Conservation (phyloP, 331 rosid species). For the Arachis monticola region DNA sequence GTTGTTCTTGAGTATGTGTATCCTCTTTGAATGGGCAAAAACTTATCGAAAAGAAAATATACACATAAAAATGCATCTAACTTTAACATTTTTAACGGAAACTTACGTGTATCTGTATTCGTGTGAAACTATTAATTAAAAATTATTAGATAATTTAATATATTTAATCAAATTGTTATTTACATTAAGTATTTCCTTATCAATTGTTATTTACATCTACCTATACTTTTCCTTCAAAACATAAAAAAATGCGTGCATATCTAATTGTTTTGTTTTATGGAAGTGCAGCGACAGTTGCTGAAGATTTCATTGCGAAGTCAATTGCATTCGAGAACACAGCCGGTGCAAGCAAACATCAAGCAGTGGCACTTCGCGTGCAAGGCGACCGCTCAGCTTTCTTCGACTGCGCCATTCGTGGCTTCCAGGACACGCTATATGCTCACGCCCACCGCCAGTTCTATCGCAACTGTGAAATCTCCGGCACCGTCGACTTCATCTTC, state of each 20-base stretch:
- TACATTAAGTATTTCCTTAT: no score
- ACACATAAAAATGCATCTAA: no score
- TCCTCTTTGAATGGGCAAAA: no score
- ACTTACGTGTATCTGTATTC: no score
- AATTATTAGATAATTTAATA: no score
- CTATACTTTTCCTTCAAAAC: no score
- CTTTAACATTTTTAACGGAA: no score
- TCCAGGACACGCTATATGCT: slow-evolving; percentile 58
- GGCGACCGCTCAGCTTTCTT: slow-evolving; percentile 47
- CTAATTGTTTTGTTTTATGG: not conserved
- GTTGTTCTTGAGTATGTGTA: no score
- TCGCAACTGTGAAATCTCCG: slow-evolving; percentile 63
- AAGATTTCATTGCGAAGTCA: slow-evolving; percentile 45
- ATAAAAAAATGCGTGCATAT: not conserved
- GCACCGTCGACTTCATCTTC: slow-evolving; percentile 65
- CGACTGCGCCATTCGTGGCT: slow-evolving; percentile 52
- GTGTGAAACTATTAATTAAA: no score
- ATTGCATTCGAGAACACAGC: slow-evolving; percentile 58
- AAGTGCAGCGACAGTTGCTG: slow-evolving; percentile 43
- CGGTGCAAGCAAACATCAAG: slow-evolving; percentile 52
- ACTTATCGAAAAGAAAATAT: no score
- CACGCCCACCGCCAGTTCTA: slow-evolving; percentile 56
- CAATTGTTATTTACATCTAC: no score
- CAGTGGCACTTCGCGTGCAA: slow-evolving; percentile 62
- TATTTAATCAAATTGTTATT: no score